These are phyloP conservation scores for Erysimum pusillum DNA, from an alignment of 441 rosid species.

Conservation along the genomic window DNA sequence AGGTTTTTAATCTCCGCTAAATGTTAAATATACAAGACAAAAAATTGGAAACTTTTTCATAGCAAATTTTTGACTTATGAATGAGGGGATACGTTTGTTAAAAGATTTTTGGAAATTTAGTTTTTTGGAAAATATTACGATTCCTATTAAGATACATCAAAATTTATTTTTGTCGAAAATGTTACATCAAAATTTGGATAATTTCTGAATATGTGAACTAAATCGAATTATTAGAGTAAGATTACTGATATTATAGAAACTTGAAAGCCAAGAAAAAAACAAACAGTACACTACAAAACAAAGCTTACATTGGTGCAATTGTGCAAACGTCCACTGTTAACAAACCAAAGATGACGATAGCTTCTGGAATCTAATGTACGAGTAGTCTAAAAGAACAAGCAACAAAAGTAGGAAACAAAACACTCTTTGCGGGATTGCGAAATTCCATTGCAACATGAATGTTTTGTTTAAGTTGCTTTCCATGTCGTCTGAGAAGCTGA, in stretches of 20 bases:
- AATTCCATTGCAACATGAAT: slow-evolving; percentile 69
- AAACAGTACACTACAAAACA: slow-evolving; percentile 34
- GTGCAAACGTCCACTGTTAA: slow-evolving; percentile 37
- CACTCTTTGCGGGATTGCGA: slow-evolving; percentile 1
- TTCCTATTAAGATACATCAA: too few relatives aligned
- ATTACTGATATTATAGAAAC: slow-evolving; percentile 31
- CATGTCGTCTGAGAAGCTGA: slow-evolving; percentile 93
- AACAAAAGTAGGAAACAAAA: slow-evolving; percentile 34
- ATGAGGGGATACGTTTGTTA: too few relatives aligned
- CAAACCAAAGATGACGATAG: slow-evolving; percentile 22
- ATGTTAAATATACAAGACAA: too few relatives aligned
- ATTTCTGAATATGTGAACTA: not conserved
- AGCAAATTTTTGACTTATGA: too few relatives aligned
- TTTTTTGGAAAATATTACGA: not conserved
- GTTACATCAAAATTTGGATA: not conserved
- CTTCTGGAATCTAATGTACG: slow-evolving; percentile 28
- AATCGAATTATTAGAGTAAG: not conserved
- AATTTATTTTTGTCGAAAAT: not conserved
- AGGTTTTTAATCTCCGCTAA: too few relatives aligned
- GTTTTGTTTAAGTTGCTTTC: slow-evolving; percentile 89
- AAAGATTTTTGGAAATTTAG: too few relatives aligned
- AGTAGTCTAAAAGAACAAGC: slow-evolving; percentile 35
- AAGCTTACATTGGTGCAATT: slow-evolving; percentile 43
- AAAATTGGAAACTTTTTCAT: too few relatives aligned
- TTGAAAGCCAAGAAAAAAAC: not conserved